These are phyloP conservation scores for Cylindrodendrum hubeiense DNA, from an alignment of 2,329 filamentous ascomycete species.

Conservation along the genomic window DNA sequence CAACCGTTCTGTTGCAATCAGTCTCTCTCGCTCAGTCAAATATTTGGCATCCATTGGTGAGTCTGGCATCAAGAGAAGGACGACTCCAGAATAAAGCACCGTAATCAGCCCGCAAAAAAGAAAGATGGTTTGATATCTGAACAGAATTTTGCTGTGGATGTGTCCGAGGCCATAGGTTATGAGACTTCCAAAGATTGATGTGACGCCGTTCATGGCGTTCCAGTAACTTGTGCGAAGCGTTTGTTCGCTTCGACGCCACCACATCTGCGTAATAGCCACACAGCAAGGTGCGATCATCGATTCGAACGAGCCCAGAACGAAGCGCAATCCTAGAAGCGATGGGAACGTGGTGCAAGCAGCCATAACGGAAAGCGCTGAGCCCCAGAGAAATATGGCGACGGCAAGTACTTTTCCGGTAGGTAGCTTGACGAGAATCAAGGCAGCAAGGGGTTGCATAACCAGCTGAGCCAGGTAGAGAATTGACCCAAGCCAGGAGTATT, in stretches of 20 bases:
- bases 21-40: slow-evolving; percentile 64
- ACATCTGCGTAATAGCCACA: slow-evolving; percentile 60
- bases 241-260: slow-evolving; percentile 27
- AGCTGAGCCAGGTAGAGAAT: slow-evolving; percentile 68
- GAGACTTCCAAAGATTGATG: slow-evolving; percentile 6
- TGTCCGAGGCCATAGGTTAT: slow-evolving; percentile 6
- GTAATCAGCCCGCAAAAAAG: slow-evolving; percentile 48
- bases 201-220: slow-evolving; percentile 13
- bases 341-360: slow-evolving; percentile 60
- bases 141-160: neutral
- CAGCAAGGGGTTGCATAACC: slow-evolving; percentile 63
- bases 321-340: slow-evolving; percentile 57
- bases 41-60: slow-evolving; percentile 70
- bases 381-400: slow-evolving; percentile 62
- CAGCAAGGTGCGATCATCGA: slow-evolving; percentile 60
- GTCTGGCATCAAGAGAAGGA: slow-evolving; percentile 70
- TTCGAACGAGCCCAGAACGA: slow-evolving; percentile 58
- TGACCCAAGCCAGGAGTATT: slow-evolving; percentile 66
- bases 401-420: slow-evolving; percentile 65
- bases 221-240: slow-evolving; percentile 10
- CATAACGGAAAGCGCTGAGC: slow-evolving; percentile 57
- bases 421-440: slow-evolving; percentile 61
- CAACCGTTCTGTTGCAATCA: slow-evolving; percentile 68
- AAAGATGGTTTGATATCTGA: slow-evolving; percentile 34
- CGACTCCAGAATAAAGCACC: slow-evolving; percentile 57